Base-by-base conservation (phyloP, 1,284 basidiomycete genomes). In the Ganoderma multipileum region DNA sequence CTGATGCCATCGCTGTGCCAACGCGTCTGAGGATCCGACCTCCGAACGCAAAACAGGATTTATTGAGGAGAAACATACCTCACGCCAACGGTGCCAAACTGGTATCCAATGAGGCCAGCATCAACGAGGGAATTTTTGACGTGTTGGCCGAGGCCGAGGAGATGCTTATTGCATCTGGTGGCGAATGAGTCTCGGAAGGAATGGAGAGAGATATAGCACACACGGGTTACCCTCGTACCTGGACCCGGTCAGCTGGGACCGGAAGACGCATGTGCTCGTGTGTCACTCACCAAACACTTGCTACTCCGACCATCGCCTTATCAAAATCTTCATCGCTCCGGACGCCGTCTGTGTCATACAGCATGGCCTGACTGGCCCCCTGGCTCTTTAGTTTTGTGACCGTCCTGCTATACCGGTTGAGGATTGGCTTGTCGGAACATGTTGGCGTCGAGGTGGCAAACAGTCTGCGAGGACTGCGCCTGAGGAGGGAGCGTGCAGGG, bases 11-110 rank as follows among this genome's bases (percentile, higher is more conserved):
- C 97, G 77, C 95, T 76, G 62, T 28, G 52, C 14, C 28, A 20
- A 23, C 33, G 58, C 23, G 58, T 60, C 41, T 60, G 58, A 41
- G 36, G 23, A 41, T 26, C 11, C 38, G 6, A 20, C 47, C 23
- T 18, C 23, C 16, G 20, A 28, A n/a, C 38, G 36, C 14, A 23
- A 42, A 55, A 41, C 12, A 38, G 36, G 20, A 5, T n/a, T 41
- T 9, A 36, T 33, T 20, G 20, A 23, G 28, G 18, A 23, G 3
- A 67, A 52, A 52, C 72, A 60, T 39, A 76, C 75, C 75, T 97
- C 74, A 99, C 96, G 72, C 95, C 97, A 71, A 98, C 95, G 11
- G 96, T 96, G 66, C 97, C 97, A 80, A 98, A 99, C 81, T 98
- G 97, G 84, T 99, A 97, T 20, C 94, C 97, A 75, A 96, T 95